A percentile compares a stretch with the other conserved stretches of the same genome.
These are phyloP conservation scores for Saururus chinensis DNA, from an alignment of 164 flowering plant species.

Conservation along the genomic window DNA sequence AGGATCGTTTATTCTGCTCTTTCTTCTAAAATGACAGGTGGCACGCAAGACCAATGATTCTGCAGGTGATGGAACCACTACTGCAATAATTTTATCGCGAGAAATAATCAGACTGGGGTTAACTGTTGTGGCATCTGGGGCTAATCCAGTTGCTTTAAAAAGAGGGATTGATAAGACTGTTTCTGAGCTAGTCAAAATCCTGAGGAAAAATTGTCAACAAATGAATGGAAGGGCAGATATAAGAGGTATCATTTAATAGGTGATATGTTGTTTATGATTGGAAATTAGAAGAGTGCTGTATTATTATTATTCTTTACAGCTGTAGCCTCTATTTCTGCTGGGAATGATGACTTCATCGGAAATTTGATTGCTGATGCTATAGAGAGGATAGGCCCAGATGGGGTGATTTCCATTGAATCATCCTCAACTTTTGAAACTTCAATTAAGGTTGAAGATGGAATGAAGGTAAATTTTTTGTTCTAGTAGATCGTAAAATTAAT, in stretches of 20 bases:
- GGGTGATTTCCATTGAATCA: slow-evolving; percentile 69
- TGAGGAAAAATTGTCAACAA: slow-evolving; percentile 45
- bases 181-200: slow-evolving; percentile 49
- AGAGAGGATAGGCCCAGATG: slow-evolving; percentile 79
- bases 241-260: slow-evolving; percentile 38
- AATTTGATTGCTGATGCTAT: slow-evolving; percentile 76
- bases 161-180: slow-evolving; percentile 87
- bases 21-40: slow-evolving; percentile 35
- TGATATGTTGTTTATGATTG: neutral
- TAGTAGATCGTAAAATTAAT: neutral
- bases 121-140: slow-evolving; percentile 73
- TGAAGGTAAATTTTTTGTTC: slow-evolving; percentile 48
- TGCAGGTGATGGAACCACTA: slow-evolving; percentile 98
- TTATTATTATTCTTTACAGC: slow-evolving; percentile 30
- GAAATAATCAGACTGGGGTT: slow-evolving; percentile 64
- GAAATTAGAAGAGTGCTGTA: neutral
- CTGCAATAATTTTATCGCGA: slow-evolving; percentile 80
- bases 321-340: slow-evolving; percentile 87
- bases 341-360: slow-evolving; percentile 85
- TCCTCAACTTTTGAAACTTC: slow-evolving; percentile 70
- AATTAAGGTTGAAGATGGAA: slow-evolving; percentile 73
- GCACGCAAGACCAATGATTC: slow-evolving; percentile 70
- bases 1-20: neutral
- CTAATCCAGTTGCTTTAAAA: slow-evolving; percentile 71
- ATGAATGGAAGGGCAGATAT: slow-evolving; percentile 59